Base-by-base conservation (phyloP, 208 protist genomes). In the Leishmania tropica region DNA sequence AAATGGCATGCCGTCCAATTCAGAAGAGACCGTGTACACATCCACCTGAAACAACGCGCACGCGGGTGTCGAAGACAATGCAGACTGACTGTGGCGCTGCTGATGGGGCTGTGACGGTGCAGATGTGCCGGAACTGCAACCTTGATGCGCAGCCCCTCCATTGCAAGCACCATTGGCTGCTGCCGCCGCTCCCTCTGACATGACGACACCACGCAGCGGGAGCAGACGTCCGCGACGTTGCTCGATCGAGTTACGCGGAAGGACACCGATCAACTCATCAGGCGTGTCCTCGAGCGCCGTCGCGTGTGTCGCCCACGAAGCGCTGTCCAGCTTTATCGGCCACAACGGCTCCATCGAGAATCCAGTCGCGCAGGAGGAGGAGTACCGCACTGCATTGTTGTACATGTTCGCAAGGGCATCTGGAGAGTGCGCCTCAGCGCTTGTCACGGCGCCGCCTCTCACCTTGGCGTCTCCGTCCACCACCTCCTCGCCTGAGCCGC, bases 11-110 rank as follows among this genome's bases (percentile, higher is more conserved):
- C 89, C 89, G 47, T 90, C 80, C 51, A 90, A 78, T 47, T 68
- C 87, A n/a, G 56, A 74, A 62, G 84, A 80, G 1, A 92, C 89
- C 3, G 79, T 79, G 83, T 87, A 90, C 40, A 90, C 87, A 76
- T 92, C 85, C 45, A 81, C 37, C 48, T 75, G 79, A 48, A 76
- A 60, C 15, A 60, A 35, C 17, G 10, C 31, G 15, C 45, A 53
- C 31, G 72, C 7, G 47, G 45, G 45, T 24, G 35, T 13, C 42
- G 17, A 47, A 51, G 35, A 47, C 35, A 13, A 28, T 28, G 65
- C 19, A 45, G 65, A 54, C n/a, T 47, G 31, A 6, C 21, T 31
- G 28, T 53, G 71, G 3, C n/a, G 71, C 47, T 75, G 40, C 47
- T 28, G 71, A 17, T 48, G 71, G 3, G 24, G 71, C 19, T 37